These are phyloP conservation scores for Leishmania major DNA, from an alignment of 208 protist genomes.

Conservation along the genomic window DNA sequence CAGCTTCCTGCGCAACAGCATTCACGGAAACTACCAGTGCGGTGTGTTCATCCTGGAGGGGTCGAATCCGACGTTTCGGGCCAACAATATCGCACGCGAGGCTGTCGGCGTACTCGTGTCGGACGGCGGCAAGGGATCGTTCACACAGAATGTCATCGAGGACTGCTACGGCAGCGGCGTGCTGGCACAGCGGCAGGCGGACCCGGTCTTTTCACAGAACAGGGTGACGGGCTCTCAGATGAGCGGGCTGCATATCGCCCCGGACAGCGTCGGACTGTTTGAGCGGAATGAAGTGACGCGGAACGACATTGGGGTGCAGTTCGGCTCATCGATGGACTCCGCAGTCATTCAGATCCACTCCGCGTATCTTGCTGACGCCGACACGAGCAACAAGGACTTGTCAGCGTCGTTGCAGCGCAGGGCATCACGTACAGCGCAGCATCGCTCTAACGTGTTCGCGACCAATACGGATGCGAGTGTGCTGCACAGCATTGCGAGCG, in stretches of 20 bases:
- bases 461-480: conserved; percentile 28
- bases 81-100: conserved; percentile 66
- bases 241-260: conserved; percentile 61
- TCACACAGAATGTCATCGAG: conserved; percentile 67
- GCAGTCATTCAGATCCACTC: conserved; percentile 60
- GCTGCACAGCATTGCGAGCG: conserved; percentile 26
- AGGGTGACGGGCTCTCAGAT: conserved; percentile 45
- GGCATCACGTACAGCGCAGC: neutral
- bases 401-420: neutral
- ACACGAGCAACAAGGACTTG: neutral
- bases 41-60: conserved; percentile 63
- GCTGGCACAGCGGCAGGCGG: conserved; percentile 55
- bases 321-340: conserved; percentile 55
- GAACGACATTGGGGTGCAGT: conserved; percentile 82
- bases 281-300: conserved; percentile 57
- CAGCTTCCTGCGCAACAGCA: conserved; percentile 57
- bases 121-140: conserved; percentile 51
- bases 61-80: conserved; percentile 46
- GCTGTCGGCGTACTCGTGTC: conserved; percentile 72
- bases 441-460: conserved; percentile 7
- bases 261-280: conserved; percentile 57
- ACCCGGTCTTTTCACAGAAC: conserved; percentile 66
- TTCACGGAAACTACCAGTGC: conserved; percentile 70
- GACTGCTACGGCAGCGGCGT: conserved; percentile 69
- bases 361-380: conserved; percentile 23